Evolutionary conservation across 169 alveolate species (phyloP), one percentile per base, ranked within the genome.

Genomic region (Plasmodium falciparum): DNA sequence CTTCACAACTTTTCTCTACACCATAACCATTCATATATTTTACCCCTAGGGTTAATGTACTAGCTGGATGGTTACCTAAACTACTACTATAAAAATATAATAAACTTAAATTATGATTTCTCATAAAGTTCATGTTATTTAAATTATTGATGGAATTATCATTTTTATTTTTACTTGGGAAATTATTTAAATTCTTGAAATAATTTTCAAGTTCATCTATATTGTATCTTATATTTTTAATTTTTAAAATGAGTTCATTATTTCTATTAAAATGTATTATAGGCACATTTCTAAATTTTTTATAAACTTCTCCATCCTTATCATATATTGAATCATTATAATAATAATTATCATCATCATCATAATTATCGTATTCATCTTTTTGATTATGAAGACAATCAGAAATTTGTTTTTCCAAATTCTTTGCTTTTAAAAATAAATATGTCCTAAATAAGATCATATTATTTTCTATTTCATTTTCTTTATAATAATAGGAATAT

Each of bases 11-110:
- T n/a, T 67, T 52, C 26, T 80, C 83, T 13, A 80, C 90, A 0
- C 90, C 90, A 80, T 49, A 67, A 8, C 90, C 90, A 67, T 80
- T 49, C 90, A 80, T 80, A 29, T 80, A 67, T 80, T 74, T 50
- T 26, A 66, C 45, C 17, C 90, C 90, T 39, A 80, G 11, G n/a
- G 90, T 47, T 39, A 80, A 67, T 7, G 39, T 67, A 33, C 90
- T 56, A 6, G 83, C 90, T 54, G 90, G 71, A 54, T 80, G 90
- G 26, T 80, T 80, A n/a, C 73, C 90, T 59, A 80, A 39, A 54
- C 80, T 80, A 54, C 90, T 80, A 80, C 90, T 80, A 71, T 80
- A 80, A 26, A 17, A 54, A 47, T 80, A 80, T 56, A 80, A 54
- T 59, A 80, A 80, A 33, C 90, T 80, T 47, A 80, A 54, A 17